Evolutionary conservation across 2,329 filamentous ascomycete species (phyloP).

Genomic region (Leptographium wingfieldii): DNA sequence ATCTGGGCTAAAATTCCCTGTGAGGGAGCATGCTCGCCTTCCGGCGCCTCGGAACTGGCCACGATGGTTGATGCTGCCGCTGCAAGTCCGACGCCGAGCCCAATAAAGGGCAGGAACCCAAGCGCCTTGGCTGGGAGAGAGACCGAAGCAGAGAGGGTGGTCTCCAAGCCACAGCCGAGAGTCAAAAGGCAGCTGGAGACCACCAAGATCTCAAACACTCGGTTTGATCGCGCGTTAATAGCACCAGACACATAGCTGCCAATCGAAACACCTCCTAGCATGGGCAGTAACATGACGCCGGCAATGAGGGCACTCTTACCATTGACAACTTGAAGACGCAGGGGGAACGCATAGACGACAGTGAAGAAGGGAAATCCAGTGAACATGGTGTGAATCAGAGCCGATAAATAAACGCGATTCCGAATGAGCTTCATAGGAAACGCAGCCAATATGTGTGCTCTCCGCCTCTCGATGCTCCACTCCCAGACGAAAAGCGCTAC

Average conservation of each 20-base stretch:
- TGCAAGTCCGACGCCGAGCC: conserved; percentile 38
- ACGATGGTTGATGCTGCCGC: conserved; percentile 35
- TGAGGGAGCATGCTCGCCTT: conserved; percentile 29
- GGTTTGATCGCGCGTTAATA: conserved; percentile 28
- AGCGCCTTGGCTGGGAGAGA: conserved; percentile 31
- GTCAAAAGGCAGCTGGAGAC: conserved; percentile 29
- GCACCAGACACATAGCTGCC: conserved; percentile 30
- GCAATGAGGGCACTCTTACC: conserved; percentile 30
- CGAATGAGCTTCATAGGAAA: conserved; percentile 36
- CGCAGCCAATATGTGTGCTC: conserved; percentile 24
- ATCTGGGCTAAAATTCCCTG: conserved; percentile 40
- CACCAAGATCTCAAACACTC: conserved; percentile 30
- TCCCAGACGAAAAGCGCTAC: conserved; percentile 28
- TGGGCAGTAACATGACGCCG: conserved; percentile 39
- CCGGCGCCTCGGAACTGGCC: conserved; percentile 27
- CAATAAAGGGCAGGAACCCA: conserved; percentile 37
- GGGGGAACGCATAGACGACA: conserved; percentile 34
- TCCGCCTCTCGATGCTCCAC: conserved; percentile 17
- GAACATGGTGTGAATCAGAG: conserved; percentile 31
- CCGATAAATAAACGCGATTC: conserved; percentile 31
- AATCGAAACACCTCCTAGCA: conserved; percentile 34
- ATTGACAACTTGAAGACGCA: conserved; percentile 36
- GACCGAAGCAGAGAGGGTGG: conserved; percentile 22
- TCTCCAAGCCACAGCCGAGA: conserved; percentile 34
- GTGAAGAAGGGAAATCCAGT: conserved; percentile 38